Conservation (phyloP, 768 basidiomycete species). For the Agrocybe praecox region DNA sequence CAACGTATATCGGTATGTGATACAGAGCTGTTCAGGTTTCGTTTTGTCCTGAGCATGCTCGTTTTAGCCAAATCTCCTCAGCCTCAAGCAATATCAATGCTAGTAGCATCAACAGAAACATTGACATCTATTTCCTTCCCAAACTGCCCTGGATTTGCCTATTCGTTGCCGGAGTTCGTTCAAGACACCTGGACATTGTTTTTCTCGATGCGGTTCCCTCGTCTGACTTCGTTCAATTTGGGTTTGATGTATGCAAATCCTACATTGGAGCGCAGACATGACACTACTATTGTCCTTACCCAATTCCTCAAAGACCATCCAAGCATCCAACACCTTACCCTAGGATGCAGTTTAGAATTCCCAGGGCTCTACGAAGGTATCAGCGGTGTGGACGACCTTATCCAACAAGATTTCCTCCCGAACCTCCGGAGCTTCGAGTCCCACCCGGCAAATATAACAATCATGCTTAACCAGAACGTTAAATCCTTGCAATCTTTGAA, state of each 20-base stretch:
- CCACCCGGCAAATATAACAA: constrained; percentile 1
- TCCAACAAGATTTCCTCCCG: constrained; percentile 2
- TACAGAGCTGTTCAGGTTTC: background rate
- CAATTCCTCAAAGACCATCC: constrained; percentile 1
- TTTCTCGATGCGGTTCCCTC: constrained; percentile 3
- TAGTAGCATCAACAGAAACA: background rate
- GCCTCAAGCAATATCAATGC: constrained; percentile 1
- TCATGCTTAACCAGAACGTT: constrained; percentile 3
- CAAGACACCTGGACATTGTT: constrained; percentile 1
- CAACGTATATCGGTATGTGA: background rate
- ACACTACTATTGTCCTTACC: background rate
- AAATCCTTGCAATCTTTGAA: background rate
- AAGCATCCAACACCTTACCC: background rate
- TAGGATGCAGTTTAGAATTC: background rate
- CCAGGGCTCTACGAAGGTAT: constrained; percentile 5
- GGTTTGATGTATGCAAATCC: background rate
- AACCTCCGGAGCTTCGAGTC: constrained; percentile 8
- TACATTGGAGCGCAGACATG: background rate
- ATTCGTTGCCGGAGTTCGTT: background rate
- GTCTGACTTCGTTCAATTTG: background rate
- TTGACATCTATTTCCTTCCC: constrained; percentile 3
- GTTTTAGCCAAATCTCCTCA: background rate
- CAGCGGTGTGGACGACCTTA: background rate
- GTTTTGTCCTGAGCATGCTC: background rate
- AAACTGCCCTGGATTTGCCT: constrained; percentile 5